Evolutionary conservation across 2,329 filamentous ascomycete genomes (phyloP).

Genomic region (Spiromastix sp.): DNA sequence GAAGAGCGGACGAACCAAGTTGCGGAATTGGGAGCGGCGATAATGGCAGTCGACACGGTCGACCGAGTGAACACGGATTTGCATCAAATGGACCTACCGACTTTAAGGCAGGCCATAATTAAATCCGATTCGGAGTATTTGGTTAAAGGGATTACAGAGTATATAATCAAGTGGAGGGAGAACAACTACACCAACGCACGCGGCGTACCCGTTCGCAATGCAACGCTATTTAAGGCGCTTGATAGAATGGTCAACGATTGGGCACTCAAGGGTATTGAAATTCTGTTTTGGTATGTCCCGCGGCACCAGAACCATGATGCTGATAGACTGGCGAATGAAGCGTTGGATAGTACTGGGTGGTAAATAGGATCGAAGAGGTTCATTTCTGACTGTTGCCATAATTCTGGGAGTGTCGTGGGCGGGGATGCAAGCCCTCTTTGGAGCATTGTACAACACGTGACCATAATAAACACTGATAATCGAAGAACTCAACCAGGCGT

Average conservation of each 20-base stretch:
- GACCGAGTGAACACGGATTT: conserved; percentile 2
- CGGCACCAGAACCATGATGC: conserved; percentile 12
- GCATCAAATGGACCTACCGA: not conserved
- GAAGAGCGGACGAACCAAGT: conserved; percentile 10
- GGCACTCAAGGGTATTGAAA: conserved; percentile 12
- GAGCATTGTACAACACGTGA: no score
- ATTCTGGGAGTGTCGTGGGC: no score
- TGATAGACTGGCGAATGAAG: not conserved
- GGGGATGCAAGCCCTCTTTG: no score
- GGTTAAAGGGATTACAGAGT: conserved; percentile 21
- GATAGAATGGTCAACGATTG: conserved; percentile 12
- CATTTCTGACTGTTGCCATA: no score
- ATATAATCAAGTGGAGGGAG: conserved; percentile 21
- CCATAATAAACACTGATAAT: no score
- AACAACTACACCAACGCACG: conserved; percentile 19
- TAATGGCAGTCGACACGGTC: conserved; percentile 9
- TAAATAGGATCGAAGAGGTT: no score
- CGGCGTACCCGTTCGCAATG: conserved; percentile 16
- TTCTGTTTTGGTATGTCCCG: conserved; percentile 20
- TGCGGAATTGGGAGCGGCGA: conserved; percentile 13
- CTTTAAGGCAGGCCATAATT: conserved; percentile 13
- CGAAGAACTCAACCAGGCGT: no score
- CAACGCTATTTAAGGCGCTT: conserved; percentile 13
- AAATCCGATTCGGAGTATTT: conserved; percentile 27
- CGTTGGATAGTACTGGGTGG: no score